Conservation (phyloP, 768 basidiomycete species). For the Mycena belliarum region DNA sequence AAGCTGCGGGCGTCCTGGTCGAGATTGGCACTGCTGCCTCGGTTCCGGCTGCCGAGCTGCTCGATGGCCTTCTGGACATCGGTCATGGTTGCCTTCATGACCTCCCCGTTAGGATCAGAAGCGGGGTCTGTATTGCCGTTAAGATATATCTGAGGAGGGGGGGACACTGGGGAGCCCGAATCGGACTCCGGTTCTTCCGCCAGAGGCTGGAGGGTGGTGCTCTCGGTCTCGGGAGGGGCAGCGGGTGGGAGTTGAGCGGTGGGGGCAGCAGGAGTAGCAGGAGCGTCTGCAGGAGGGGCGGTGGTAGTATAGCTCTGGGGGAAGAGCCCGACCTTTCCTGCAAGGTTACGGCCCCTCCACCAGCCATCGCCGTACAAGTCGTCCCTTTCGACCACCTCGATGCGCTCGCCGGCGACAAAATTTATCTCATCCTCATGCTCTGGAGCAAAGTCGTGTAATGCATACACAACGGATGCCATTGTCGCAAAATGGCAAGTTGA, state of each 20-base stretch:
- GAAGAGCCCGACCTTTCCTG: slow-evolving; percentile 87
- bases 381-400: slow-evolving; percentile 91
- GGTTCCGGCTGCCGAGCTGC: slow-evolving; percentile 61
- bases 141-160: slow-evolving; percentile 33
- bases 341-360: slow-evolving; percentile 90
- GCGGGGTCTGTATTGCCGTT: slow-evolving; percentile 22
- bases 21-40: slow-evolving; percentile 34
- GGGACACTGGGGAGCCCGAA: slow-evolving; percentile 28
- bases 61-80: slow-evolving; percentile 92
- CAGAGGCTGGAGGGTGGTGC: slow-evolving; percentile 42
- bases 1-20: slow-evolving; percentile 67
- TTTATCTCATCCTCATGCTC: slow-evolving; percentile 94
- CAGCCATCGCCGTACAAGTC: slow-evolving; percentile 93
- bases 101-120: slow-evolving; percentile 45
- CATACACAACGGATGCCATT: no score
- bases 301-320: slow-evolving; percentile 85
- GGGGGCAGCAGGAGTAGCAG: slow-evolving; percentile 22
- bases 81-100: slow-evolving; percentile 87
- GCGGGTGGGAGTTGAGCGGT: slow-evolving; percentile 26
- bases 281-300: slow-evolving; percentile 37
- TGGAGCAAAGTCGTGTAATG: slow-evolving; percentile 83
- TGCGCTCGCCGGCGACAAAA: slow-evolving; percentile 82
- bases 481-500: no score
- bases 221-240: slow-evolving; percentile 15
- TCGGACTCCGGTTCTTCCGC: slow-evolving; percentile 47